Percentiles rank a stretch among this genome's conserved stretches.
Evolutionary conservation across 1,284 basidiomycete species (phyloP).

Genomic region (Porodaedalea pini): DNA sequence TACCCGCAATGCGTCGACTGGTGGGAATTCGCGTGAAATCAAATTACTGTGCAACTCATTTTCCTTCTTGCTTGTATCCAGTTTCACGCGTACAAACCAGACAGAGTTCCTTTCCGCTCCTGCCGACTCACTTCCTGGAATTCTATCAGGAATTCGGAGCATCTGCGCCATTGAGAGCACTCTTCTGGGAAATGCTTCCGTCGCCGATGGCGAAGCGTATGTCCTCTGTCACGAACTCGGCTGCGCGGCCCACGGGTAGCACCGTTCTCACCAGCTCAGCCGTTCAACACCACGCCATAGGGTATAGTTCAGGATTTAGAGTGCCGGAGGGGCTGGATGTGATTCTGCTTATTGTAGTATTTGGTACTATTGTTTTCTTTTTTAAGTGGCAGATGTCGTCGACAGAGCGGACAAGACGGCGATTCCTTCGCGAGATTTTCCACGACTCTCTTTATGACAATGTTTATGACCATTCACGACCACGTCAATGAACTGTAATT

Average conservation of each 20-base stretch:
- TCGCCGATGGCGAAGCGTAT: conserved; percentile 41
- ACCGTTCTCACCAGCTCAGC: background rate
- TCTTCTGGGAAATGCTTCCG: conserved; percentile 49
- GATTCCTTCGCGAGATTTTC: background rate
- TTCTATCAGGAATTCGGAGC: conserved; percentile 47
- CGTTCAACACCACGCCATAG: background rate
- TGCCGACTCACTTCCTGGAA: conserved; percentile 39
- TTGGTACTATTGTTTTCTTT: background rate
- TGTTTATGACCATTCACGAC: too few species aligned
- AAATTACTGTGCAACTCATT: background rate
- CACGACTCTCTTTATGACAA: too few species aligned
- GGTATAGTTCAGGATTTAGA: background rate
- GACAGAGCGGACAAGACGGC: background rate
- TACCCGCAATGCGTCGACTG: conserved; percentile 73
- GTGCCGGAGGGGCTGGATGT: background rate
- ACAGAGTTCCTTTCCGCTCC: conserved; percentile 41
- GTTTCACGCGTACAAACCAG: conserved; percentile 59
- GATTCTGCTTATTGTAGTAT: background rate
- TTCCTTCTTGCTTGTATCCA: conserved; percentile 24
- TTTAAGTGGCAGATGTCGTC: background rate
- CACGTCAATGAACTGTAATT: too few species aligned
- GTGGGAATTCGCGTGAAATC: conserved; percentile 32
- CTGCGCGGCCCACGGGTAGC: background rate
- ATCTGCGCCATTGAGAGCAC: conserved; percentile 52
- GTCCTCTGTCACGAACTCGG: background rate